Base-by-base conservation (phyloP, 2,329 filamentous ascomycete species). In the Corinectria fuckeliana region DNA sequence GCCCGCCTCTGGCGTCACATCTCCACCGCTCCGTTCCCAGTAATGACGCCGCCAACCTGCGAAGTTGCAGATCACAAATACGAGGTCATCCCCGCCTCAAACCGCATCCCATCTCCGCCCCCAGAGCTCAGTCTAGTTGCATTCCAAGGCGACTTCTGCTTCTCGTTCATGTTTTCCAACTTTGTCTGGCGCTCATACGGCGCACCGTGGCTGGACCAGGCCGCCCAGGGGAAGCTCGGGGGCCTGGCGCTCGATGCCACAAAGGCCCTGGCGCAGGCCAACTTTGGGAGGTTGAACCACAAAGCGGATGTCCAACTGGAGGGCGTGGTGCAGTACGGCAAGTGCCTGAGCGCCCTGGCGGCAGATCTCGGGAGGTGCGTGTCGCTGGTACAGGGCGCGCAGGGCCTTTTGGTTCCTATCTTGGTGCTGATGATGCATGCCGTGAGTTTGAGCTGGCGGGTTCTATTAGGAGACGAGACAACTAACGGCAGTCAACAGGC, bases 111-210 rank as follows among this genome's bases (percentile, higher is more conserved):
- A 9, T 61, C 61, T 13, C 63, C 61, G 14, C 63, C 63, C 1
- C 58, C 58, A 1, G 63, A 65, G 53, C 44, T 65, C 10, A 64
- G 63, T n/a, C 36, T 65, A 4, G 21, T 65, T 2, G 61, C 63
- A 1, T 65, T 65, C 20, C 52, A 65, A 49, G 63, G 56, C 9
- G 63, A 65, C 28, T 64, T 65, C 47, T 65, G 63, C 42, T 57
- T 64, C 23, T 56, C 61, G 0, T 65, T 65, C 36, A 65, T 62
- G 61, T 65, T 65, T 34, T 54, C 63, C 26, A 65, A 65, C 11
- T 65, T 65, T 25, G 54, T 65, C 14, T 65, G 63, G 63, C 53
- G 63, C 20, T 61, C 61, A 2, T 65, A 65, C 25, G 61, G 63
- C 3, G 44, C 51, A 6, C 50, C 50, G 4, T 65, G 63, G 63